phyloP scores from a whole-genome alignment of 768 basidiomycete species.

The Phlebiopsis gigantea region DNA sequence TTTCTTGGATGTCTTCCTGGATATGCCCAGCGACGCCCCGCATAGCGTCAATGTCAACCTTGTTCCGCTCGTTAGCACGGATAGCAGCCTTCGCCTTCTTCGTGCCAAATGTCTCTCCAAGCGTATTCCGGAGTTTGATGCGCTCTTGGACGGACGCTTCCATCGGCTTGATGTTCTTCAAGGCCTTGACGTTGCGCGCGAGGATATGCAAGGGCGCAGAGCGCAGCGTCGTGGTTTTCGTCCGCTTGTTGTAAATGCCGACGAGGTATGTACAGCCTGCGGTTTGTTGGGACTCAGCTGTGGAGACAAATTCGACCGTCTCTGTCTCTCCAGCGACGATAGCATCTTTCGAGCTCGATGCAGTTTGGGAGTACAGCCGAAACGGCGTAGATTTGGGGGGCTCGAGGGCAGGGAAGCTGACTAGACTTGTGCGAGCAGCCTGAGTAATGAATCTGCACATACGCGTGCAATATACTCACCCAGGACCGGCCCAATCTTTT shows the following conservation, averaged over 20 bases:
- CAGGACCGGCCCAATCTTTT: conserved; percentile 45
- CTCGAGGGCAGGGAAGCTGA: conserved; percentile 60
- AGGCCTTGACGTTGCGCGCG: conserved; percentile 74
- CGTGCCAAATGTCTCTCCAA: conserved; percentile 92
- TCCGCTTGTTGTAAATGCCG: conserved; percentile 75
- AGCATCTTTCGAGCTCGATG: neutral
- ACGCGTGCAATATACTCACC: conserved; percentile 30
- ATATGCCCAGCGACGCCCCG: conserved; percentile 75
- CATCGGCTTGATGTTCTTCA: conserved; percentile 58
- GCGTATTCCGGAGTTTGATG: conserved; percentile 60
- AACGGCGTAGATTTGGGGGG: conserved; percentile 58
- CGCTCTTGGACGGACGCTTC: conserved; percentile 50
- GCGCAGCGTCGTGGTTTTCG: conserved; percentile 63
- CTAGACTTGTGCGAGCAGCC: conserved; percentile 27
- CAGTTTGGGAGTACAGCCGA: conserved; percentile 47
- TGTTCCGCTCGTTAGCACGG: conserved; percentile 81
- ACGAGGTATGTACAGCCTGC: conserved; percentile 73
- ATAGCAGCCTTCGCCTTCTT: conserved; percentile 90
- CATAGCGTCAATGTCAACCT: conserved; percentile 86
- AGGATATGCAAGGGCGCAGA: conserved; percentile 66
- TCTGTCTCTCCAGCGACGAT: conserved; percentile 62
- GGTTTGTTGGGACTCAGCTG: conserved; percentile 45
- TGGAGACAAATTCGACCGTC: conserved; percentile 75
- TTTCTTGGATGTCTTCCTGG: conserved; percentile 76
- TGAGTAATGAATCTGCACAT: neutral